These are phyloP conservation scores for Earliella scabrosa DNA, from an alignment of 1,284 basidiomycete genomes.

Conservation along the genomic window DNA sequence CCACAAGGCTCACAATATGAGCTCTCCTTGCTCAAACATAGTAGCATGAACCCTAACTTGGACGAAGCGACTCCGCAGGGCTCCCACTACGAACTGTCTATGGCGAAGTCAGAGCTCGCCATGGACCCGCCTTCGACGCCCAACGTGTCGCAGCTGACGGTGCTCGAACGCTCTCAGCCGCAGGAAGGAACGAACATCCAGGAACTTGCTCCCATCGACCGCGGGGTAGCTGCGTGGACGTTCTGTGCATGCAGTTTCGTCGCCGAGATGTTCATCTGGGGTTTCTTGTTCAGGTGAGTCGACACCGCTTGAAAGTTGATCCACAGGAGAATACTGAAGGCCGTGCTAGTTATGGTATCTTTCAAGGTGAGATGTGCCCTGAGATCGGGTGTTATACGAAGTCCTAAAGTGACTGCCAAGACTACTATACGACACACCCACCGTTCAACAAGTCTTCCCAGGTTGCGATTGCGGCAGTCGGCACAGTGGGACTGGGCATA, in stretches of 20 bases:
- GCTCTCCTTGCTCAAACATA: not conserved
- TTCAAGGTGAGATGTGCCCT: slow-evolving; percentile 17
- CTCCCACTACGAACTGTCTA: too few species aligned
- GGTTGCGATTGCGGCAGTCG: slow-evolving; percentile 26
- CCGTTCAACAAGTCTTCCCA: slow-evolving; percentile 27
- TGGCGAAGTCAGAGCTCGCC: not conserved
- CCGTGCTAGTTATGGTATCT: slow-evolving; percentile 26
- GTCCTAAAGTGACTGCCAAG: not conserved
- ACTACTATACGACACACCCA: slow-evolving; percentile 27
- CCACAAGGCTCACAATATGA: not conserved
- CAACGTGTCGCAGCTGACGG: slow-evolving; percentile 7
- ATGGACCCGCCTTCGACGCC: not conserved
- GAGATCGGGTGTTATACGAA: too few species aligned
- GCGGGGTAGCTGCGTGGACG: slow-evolving; percentile 19
- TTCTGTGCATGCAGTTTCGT: slow-evolving; percentile 22
- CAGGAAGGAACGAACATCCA: slow-evolving; percentile 19
- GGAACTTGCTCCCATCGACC: slow-evolving; percentile 20
- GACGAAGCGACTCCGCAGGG: too few species aligned
- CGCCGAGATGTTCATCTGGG: slow-evolving; percentile 46
- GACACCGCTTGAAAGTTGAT: too few species aligned
- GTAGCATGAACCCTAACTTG: too few species aligned
- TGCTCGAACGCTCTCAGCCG: slow-evolving; percentile 15
- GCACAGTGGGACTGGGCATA: slow-evolving; percentile 27
- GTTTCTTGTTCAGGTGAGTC: slow-evolving; percentile 27
- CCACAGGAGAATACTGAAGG: not conserved